A percentile compares a stretch with the other conserved stretches of the same genome.
These are phyloP conservation scores for Dissophora ornata DNA, from an alignment of 192 early-diverging fungal species.

Conservation along the genomic window DNA sequence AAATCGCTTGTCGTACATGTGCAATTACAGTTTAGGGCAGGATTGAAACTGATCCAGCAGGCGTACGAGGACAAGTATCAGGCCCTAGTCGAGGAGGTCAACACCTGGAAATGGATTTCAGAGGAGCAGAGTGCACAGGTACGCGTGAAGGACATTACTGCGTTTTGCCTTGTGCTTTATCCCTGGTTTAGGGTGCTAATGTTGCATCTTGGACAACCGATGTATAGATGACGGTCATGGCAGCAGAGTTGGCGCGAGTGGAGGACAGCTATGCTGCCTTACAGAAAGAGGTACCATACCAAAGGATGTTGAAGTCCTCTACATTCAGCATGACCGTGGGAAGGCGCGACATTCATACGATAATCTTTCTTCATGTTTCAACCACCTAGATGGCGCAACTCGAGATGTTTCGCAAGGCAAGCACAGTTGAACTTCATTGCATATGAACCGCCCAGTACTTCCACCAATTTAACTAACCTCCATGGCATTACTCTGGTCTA, in stretches of 20 bases:
- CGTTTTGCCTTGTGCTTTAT: background rate
- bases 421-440: background rate
- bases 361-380: background rate
- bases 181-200: background rate
- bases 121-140: constrained; percentile 46
- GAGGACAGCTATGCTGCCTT: constrained; percentile 25
- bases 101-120: constrained; percentile 49
- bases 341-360: no score
- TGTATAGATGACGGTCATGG: constrained; percentile 32
- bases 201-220: no score
- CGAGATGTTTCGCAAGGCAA: constrained; percentile 46
- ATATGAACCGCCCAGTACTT: no score
- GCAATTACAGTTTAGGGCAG: constrained; percentile 33
- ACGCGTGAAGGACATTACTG: background rate
- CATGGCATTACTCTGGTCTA: background rate
- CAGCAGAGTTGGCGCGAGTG: constrained; percentile 32
- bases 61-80: constrained; percentile 49
- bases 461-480: no score
- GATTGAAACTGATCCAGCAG: constrained; percentile 45
- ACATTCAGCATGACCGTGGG: no score
- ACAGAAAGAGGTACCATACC: constrained; percentile 30
- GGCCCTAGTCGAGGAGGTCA: constrained; percentile 34
- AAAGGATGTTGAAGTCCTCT: no score
- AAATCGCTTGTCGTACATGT: background rate
- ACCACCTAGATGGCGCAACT: constrained; percentile 41